Evolutionary conservation across 1,139 yeast species (phyloP).

Genomic region (Candida sp.): DNA sequence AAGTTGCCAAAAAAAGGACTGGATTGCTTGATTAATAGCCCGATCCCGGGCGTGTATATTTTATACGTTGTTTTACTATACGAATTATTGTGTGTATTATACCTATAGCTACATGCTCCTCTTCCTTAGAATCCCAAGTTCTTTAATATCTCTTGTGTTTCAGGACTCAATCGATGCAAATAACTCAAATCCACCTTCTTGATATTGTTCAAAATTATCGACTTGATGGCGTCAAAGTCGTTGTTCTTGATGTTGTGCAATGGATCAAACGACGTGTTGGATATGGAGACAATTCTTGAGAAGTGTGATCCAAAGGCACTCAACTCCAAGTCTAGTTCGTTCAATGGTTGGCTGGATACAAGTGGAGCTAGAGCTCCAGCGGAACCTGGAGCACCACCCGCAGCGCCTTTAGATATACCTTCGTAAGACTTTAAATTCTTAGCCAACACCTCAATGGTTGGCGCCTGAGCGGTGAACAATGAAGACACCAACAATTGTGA

Average conservation of each 20-base stretch:
- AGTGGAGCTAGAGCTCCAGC: constrained; percentile 28
- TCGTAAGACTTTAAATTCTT: constrained; percentile 47
- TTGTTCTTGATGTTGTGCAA: constrained; percentile 46
- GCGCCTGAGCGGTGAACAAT: constrained; percentile 31
- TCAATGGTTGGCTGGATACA: constrained; percentile 24
- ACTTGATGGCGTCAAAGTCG: constrained; percentile 35
- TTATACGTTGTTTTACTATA: not conserved
- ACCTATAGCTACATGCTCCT: not conserved
- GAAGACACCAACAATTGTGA: constrained; percentile 46
- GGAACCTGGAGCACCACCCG: constrained; percentile 22
- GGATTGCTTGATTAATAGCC: too few relatives aligned
- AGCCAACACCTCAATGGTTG: constrained; percentile 57
- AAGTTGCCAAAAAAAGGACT: too few relatives aligned
- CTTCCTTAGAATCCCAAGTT: constrained; percentile 15
- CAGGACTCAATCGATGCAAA: constrained; percentile 31
- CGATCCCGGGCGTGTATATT: too few relatives aligned
- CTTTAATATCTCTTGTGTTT: constrained; percentile 21
- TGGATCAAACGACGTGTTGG: constrained; percentile 71
- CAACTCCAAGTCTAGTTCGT: constrained; percentile 66
- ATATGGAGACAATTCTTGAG: constrained; percentile 72
- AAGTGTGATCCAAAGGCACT: constrained; percentile 84
- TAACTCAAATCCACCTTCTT: constrained; percentile 36
- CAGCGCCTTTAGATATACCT: constrained; percentile 32
- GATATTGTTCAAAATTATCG: constrained; percentile 30
- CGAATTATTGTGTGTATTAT: not conserved